Conservation (phyloP, 495 filamentous ascomycete genomes). For the Xylaria curta region DNA sequence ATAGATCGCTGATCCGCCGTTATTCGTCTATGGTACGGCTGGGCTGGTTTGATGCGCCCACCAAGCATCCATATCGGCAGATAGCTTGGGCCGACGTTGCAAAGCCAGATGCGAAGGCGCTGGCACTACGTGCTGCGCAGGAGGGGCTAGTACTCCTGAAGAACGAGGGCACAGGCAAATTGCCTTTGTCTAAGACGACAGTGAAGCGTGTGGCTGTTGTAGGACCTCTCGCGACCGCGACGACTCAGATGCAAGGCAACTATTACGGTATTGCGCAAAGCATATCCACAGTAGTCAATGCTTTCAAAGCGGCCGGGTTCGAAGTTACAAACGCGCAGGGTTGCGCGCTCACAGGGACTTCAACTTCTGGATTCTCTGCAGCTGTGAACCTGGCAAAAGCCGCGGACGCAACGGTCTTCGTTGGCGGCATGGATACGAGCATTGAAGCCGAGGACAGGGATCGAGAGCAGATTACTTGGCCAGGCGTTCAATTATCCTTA, state of each 20-base stretch:
- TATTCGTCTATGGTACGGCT: constrained; percentile 62
- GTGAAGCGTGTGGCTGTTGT: constrained; percentile 60
- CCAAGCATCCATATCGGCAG: constrained; percentile 54
- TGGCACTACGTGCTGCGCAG: constrained; percentile 64
- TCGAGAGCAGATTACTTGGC: constrained; percentile 51
- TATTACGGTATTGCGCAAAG: constrained; percentile 65
- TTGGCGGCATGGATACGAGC: constrained; percentile 52
- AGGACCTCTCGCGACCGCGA: constrained; percentile 66
- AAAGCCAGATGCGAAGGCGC: constrained; percentile 55
- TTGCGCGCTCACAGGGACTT: constrained; percentile 48
- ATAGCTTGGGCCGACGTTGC: constrained; percentile 61
- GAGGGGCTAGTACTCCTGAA: constrained; percentile 67
- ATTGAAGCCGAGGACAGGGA: constrained; percentile 52
- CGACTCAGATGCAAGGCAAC: constrained; percentile 65
- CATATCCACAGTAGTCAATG: constrained; percentile 58
- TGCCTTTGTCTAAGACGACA: constrained; percentile 53
- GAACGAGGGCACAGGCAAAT: constrained; percentile 57
- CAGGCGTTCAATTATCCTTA: constrained; percentile 48
- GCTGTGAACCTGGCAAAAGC: constrained; percentile 36
- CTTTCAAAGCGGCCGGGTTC: constrained; percentile 52
- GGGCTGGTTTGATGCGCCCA: constrained; percentile 65
- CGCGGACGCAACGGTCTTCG: constrained; percentile 52
- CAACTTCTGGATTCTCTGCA: constrained; percentile 35
- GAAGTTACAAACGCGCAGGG: constrained; percentile 59
- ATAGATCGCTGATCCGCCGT: constrained; percentile 60